Evolutionary conservation across 306 rosid genomes (phyloP), one percentile per base, ranked within the genome.

Genomic region (Cajanus cajan): DNA sequence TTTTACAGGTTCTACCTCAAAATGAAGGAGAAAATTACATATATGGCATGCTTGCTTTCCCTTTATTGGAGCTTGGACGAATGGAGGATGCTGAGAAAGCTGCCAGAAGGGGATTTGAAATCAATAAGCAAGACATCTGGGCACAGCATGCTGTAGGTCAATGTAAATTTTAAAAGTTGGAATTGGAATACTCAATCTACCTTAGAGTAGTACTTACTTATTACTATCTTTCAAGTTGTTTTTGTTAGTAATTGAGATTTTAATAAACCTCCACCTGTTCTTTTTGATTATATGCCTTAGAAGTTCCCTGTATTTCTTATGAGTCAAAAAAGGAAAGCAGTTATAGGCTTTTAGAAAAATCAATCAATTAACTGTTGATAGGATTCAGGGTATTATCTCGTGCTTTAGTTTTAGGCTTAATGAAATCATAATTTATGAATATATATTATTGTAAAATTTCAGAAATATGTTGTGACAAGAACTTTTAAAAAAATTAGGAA

Each of bases 41-140:
- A 40, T 85, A 91, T 76, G 98, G 98, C 78, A 61, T 92, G 94
- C 98, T 90, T 84, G 91, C 98, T 64, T 95, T 95, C 83, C 78
- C 98, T 69, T 82, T 95, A 48, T 74, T 95, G 81, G 98, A 95
- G 92, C 91, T 95, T 76, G 92, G 88, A 50, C 78, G 19, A 64
- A 85, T 92, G 90, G 87, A 28, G 76, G 98, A 95, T 15, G 98
- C 98, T 10, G 91, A 91, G 84, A 51, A 87, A 73, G 98, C 98
- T 50, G 91, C 97, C 47, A 88, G 63, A 83, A 87, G 71, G 83
- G 98, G 94, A 73, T 86, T 80, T 59, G 88, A 88, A 81, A 90
- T 92, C 85, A 88, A 91, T 84, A 78, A 82, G 76, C 82, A 85
- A 18, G 98, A 95, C 71, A 11, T 28, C 69, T 95, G 98, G 98